Conservation (phyloP, 352 stramenopile species). For the Pythium coloratum region DNA sequence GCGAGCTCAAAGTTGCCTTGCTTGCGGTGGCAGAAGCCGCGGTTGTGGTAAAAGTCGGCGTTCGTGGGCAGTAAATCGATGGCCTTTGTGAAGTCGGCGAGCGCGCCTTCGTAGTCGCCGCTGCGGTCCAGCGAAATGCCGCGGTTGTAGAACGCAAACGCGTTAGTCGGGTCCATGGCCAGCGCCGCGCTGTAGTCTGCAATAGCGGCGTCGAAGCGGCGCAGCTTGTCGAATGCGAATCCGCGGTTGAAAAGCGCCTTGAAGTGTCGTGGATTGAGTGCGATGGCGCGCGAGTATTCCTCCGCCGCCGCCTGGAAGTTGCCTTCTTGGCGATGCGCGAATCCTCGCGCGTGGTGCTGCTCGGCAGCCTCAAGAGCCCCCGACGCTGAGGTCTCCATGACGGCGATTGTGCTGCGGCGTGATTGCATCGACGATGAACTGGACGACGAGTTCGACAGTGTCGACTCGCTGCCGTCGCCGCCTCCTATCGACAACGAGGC, state of each 20-base stretch:
- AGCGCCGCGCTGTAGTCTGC: slow-evolving; percentile 74
- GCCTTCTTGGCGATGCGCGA: slow-evolving; percentile 74
- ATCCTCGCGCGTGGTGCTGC: slow-evolving; percentile 60
- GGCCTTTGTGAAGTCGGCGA: slow-evolving; percentile 78
- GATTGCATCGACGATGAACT: neutral
- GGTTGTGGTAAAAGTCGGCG: slow-evolving; percentile 85
- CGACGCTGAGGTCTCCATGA: slow-evolving; percentile 24
- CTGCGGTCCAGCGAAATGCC: slow-evolving; percentile 84
- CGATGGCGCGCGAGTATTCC: slow-evolving; percentile 79
- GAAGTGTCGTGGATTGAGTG: slow-evolving; percentile 77
- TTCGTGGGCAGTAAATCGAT: slow-evolving; percentile 76
- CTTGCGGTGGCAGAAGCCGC: slow-evolving; percentile 82
- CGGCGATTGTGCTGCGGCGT: slow-evolving; percentile 32
- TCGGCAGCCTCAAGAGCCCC: slow-evolving; percentile 37
- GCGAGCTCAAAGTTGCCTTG: slow-evolving; percentile 76
- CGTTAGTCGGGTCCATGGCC: slow-evolving; percentile 67
- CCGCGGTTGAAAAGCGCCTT: slow-evolving; percentile 90
- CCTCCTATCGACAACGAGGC: neutral
- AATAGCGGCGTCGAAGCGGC: slow-evolving; percentile 72
- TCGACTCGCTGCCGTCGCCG: neutral
- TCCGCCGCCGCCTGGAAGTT: slow-evolving; percentile 77
- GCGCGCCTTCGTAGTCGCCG: slow-evolving; percentile 79
- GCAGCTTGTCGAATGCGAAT: slow-evolving; percentile 85
- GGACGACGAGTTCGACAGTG: neutral
- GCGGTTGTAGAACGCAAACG: slow-evolving; percentile 82